These are phyloP conservation scores for Fragilaria crotonensis DNA, from an alignment of 108 stramenopile genomes.

Conservation along the genomic window DNA sequence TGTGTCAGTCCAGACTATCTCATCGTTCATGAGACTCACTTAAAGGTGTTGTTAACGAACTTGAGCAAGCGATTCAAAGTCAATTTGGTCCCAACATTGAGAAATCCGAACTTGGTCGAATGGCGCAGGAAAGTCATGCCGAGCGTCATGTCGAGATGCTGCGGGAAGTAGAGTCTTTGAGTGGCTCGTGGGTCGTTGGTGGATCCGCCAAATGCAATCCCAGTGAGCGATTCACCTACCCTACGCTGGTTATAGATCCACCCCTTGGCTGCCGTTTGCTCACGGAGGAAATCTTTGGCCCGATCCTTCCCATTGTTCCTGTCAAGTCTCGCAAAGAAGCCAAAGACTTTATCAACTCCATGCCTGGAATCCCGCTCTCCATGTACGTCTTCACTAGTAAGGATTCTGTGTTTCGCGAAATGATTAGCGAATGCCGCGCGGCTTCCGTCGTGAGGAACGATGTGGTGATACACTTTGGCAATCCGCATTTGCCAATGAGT, in stretches of 20 bases:
- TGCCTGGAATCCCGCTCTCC: slow-evolving; percentile 49
- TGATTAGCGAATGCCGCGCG: slow-evolving; percentile 30
- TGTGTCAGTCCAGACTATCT: slow-evolving; percentile 86
- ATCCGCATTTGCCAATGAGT: slow-evolving; percentile 55
- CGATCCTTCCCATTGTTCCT: slow-evolving; percentile 68
- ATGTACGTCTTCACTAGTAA: slow-evolving; percentile 67
- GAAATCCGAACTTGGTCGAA: slow-evolving; percentile 33
- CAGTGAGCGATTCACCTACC: slow-evolving; percentile 37
- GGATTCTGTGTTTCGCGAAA: slow-evolving; percentile 28
- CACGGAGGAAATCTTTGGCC: slow-evolving; percentile 88
- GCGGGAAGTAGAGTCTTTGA: slow-evolving; percentile 22
- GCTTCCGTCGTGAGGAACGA: slow-evolving; percentile 63
- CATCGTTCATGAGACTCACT: slow-evolving; percentile 22
- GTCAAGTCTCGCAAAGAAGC: slow-evolving; percentile 49
- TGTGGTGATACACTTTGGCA: slow-evolving; percentile 39
- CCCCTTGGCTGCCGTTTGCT: slow-evolving; percentile 35
- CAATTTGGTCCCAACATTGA: slow-evolving; percentile 24
- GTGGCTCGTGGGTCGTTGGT: slow-evolving; percentile 23
- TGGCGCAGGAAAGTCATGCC: slow-evolving; percentile 33
- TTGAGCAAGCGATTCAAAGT: not conserved
- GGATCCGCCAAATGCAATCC: slow-evolving; percentile 30
- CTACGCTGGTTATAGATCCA: slow-evolving; percentile 59
- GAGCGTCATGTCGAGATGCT: slow-evolving; percentile 28
- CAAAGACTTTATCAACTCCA: slow-evolving; percentile 31
- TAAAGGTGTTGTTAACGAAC: slow-evolving; percentile 7